Percentiles rank a stretch among this genome's conserved stretches.
phyloP scores from a whole-genome alignment of 106 monocot species.

The Cymbidium sinense region DNA sequence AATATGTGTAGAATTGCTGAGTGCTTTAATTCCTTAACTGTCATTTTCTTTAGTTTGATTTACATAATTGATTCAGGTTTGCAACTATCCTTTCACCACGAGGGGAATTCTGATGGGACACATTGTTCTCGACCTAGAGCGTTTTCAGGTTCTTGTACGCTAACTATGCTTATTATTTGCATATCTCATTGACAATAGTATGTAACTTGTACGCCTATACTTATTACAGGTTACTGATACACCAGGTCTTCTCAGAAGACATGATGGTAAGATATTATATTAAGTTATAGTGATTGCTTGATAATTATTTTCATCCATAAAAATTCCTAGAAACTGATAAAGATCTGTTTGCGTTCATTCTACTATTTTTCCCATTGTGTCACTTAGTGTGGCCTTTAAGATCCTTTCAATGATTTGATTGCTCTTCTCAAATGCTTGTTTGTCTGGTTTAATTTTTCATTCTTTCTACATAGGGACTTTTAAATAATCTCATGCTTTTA shows the following conservation, averaged over 20 bases:
- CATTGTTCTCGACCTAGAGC: conserved; percentile 58
- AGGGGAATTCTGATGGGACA: conserved; percentile 99
- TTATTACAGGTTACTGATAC: conserved; percentile 90
- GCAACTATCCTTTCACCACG: conserved; percentile 97
- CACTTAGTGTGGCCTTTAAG: not conserved
- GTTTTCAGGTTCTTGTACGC: conserved; percentile 44
- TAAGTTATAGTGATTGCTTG: not conserved
- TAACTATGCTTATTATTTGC: not conserved
- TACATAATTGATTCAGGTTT: conserved; percentile 43
- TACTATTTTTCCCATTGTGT: not conserved
- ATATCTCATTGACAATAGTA: not conserved
- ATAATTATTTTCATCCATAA: not conserved
- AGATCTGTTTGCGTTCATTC: not conserved
- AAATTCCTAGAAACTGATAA: not conserved
- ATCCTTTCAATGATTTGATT: not conserved
- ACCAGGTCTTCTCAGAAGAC: conserved; percentile 86
- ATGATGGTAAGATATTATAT: conserved; percentile 57
- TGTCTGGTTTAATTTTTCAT: not conserved
- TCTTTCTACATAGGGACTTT: too few relatives aligned
- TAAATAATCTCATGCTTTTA: too few relatives aligned
- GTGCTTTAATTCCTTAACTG: conserved; percentile 1
- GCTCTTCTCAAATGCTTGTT: not conserved
- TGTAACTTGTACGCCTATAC: not conserved
- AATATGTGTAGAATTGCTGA: not conserved
- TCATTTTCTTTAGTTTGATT: not conserved